Percentiles rank a stretch among this genome's conserved stretches.
phyloP scores from a whole-genome alignment of 108 stramenopile genomes.

The Nannochloropsis gaditana region DNA sequence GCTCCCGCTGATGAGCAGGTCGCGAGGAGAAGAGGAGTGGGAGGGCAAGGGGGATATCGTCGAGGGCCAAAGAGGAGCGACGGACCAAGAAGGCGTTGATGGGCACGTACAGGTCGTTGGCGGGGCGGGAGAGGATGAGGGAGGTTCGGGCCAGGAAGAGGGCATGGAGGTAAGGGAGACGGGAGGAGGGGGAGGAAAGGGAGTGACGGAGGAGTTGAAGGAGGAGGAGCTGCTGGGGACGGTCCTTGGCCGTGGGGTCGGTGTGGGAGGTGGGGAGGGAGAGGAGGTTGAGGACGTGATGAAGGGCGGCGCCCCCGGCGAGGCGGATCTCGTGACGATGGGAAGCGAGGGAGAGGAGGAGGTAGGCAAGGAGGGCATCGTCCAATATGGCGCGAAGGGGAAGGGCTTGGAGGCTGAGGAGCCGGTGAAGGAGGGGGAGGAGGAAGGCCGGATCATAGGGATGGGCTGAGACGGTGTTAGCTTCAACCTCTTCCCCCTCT shows the following conservation, averaged over 20 bases:
- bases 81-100: not conserved
- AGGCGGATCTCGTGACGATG: not conserved
- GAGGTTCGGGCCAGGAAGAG: not conserved
- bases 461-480: not conserved
- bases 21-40: not conserved
- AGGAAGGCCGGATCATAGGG: not conserved
- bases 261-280: conserved; percentile 3
- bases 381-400: not conserved
- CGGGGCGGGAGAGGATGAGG: not conserved
- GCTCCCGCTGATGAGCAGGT: not conserved
- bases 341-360: not conserved
- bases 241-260: not conserved
- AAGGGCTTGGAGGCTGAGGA: not conserved
- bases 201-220: not conserved
- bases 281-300: not conserved
- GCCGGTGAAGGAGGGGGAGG: not conserved
- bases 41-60: not conserved
- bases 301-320: not conserved
- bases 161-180: not conserved
- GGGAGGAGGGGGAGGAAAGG: conserved; percentile 11
- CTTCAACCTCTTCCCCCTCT: not conserved
- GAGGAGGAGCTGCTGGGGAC: conserved; percentile 19
- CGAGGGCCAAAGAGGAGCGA: conserved; percentile 14
- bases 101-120: not conserved
- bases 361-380: not conserved